phyloP scores from a whole-genome alignment of 2,329 filamentous ascomycete genomes.

The Samsoniella hepiali region DNA sequence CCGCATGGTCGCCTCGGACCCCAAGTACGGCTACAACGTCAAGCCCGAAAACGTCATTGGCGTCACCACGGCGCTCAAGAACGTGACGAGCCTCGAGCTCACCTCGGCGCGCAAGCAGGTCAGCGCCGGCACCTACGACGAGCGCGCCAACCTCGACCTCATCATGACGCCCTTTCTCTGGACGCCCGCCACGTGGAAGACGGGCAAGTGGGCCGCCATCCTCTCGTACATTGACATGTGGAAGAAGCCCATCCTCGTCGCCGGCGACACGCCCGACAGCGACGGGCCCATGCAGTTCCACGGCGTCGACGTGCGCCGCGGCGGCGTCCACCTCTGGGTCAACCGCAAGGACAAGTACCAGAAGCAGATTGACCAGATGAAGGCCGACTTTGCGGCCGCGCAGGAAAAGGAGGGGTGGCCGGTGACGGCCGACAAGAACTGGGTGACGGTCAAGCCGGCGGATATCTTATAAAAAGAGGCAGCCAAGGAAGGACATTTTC shows the following conservation, averaged over 20 bases:
- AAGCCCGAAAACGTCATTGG: slow-evolving; percentile 43
- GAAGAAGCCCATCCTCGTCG: slow-evolving; percentile 41
- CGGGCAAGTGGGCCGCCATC: slow-evolving; percentile 43
- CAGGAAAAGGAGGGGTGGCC: slow-evolving; percentile 35
- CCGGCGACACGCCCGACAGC: slow-evolving; percentile 42
- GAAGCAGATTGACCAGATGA: slow-evolving; percentile 37
- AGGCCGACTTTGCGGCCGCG: slow-evolving; percentile 31
- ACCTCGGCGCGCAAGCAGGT: slow-evolving; percentile 41
- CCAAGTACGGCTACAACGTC: slow-evolving; percentile 45
- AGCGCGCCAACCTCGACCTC: slow-evolving; percentile 37
- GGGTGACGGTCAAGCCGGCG: slow-evolving; percentile 40
- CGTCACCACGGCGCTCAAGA: slow-evolving; percentile 37
- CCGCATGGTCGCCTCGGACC: slow-evolving; percentile 44
- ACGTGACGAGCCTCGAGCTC: slow-evolving; percentile 28
- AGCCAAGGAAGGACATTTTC: background rate
- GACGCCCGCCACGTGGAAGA: slow-evolving; percentile 43
- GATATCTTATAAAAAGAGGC: slow-evolving; percentile 35
- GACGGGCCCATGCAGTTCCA: slow-evolving; percentile 45
- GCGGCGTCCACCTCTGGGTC: slow-evolving; percentile 42
- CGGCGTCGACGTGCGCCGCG: slow-evolving; percentile 39
- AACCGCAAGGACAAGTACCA: slow-evolving; percentile 36
- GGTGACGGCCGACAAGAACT: slow-evolving; percentile 44
- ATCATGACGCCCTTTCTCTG: slow-evolving; percentile 40
- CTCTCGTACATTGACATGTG: slow-evolving; percentile 42
- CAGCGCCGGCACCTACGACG: slow-evolving; percentile 33